A percentile compares a stretch with the other conserved stretches of the same genome.
Conservation (phyloP, 75 land plant genomes). For the Selaginella tamariscina region DNA sequence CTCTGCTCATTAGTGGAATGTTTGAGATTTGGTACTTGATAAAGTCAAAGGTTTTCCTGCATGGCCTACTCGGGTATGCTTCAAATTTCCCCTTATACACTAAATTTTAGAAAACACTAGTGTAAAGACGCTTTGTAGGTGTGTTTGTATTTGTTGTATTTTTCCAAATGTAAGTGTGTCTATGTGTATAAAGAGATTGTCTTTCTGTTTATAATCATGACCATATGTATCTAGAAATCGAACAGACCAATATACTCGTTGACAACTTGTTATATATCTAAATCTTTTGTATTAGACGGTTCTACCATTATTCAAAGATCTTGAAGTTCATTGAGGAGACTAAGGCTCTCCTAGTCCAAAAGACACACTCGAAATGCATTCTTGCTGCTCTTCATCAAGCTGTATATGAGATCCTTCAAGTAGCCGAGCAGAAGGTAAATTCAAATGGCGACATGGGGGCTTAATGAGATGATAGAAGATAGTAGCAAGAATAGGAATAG, state of each 20-base stretch:
- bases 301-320: constrained; percentile 73
- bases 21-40: constrained; percentile 87
- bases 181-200: not conserved
- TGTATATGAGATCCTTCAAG: constrained; percentile 66
- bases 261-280: not conserved
- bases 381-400: constrained; percentile 24
- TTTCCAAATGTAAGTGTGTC: constrained; percentile 86
- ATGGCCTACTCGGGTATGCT: constrained; percentile 55
- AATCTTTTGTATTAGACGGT: constrained; percentile 40
- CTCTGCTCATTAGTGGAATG: constrained; percentile 45
- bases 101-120: not conserved
- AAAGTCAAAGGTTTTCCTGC: constrained; percentile 85
- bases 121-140: constrained; percentile 31
- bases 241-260: not conserved
- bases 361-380: constrained; percentile 42
- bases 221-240: not conserved
- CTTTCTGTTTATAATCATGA: too few relatives aligned
- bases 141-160: constrained; percentile 60
- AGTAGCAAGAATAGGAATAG: not conserved
- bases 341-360: constrained; percentile 39
- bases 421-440: too few relatives aligned
- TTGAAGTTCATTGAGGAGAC: constrained; percentile 51
- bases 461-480: not conserved
- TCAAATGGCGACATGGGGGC: not conserved
- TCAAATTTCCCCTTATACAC: not conserved